Percentiles rank a stretch among this genome's conserved stretches.
Conservation (phyloP, 2,329 filamentous ascomycete genomes). For the Lasiodiplodia sp. region DNA sequence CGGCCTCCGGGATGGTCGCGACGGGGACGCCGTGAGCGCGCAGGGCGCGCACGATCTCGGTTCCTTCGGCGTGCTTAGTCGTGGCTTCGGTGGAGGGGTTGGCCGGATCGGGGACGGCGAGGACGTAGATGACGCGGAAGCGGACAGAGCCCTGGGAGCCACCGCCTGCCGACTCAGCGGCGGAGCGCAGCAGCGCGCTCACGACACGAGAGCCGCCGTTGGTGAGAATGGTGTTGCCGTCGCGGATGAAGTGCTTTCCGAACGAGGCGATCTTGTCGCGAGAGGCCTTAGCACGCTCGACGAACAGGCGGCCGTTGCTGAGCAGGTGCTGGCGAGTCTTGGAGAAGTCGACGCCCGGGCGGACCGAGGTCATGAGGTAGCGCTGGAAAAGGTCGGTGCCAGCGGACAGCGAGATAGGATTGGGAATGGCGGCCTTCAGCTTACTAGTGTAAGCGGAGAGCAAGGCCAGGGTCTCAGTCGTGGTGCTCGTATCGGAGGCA, state of each 20-base stretch:
- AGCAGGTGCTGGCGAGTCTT: conserved; percentile 83
- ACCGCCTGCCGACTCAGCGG: conserved; percentile 66
- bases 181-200: conserved; percentile 75
- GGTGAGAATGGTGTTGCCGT: conserved; percentile 84
- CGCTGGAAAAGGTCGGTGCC: conserved; percentile 96
- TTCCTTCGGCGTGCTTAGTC: conserved; percentile 61
- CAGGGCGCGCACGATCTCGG: conserved; percentile 73
- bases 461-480: conserved; percentile 91
- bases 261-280: conserved; percentile 82
- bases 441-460: conserved; percentile 78
- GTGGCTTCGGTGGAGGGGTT: conserved; percentile 42
- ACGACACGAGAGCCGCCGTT: conserved; percentile 90
- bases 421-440: conserved; percentile 80
- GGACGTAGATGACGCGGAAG: conserved; percentile 82
- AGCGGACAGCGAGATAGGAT: conserved; percentile 90
- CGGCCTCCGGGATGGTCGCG: conserved; percentile 77
- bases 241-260: conserved; percentile 78
- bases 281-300: conserved; percentile 83
- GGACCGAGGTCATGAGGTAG: conserved; percentile 80
- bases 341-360: conserved; percentile 74
- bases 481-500: conserved; percentile 80
- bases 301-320: conserved; percentile 85
- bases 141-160: conserved; percentile 60
- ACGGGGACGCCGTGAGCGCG: conserved; percentile 80
- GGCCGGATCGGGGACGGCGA: conserved; percentile 39